Percentiles rank a stretch among this genome's conserved stretches.
Evolutionary conservation across 371 early-diverging fungal species (phyloP).

Genomic region (Blastocladiella emersonii): DNA sequence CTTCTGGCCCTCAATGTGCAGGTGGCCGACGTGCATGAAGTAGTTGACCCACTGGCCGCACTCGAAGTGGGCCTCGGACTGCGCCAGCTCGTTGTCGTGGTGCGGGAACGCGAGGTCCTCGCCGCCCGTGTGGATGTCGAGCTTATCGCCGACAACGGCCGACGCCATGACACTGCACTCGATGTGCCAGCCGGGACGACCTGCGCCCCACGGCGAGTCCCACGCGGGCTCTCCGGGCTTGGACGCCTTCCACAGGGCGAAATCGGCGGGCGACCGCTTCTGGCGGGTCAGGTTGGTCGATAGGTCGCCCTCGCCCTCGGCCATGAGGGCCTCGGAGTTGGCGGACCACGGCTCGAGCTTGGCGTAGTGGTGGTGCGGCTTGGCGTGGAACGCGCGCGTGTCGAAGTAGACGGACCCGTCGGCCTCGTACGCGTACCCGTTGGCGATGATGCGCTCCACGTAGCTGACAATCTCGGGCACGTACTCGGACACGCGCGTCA

Average conservation of each 20-base stretch:
- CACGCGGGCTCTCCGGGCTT: constrained; percentile 97
- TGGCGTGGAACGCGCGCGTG: constrained; percentile 71
- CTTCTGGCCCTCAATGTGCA: constrained; percentile 96
- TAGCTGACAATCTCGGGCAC: constrained; percentile 88
- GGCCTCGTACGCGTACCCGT: constrained; percentile 89
- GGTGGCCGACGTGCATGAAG: constrained; percentile 97
- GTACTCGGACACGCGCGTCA: constrained; percentile 97
- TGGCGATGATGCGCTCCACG: constrained; percentile 81
- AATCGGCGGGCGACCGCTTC: constrained; percentile 73
- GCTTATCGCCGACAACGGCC: constrained; percentile 71
- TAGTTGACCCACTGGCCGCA: constrained; percentile 96
- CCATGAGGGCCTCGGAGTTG: constrained; percentile 58
- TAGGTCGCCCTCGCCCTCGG: constrained; percentile 86
- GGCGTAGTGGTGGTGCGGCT: constrained; percentile 67
- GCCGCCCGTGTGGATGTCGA: constrained; percentile 99
- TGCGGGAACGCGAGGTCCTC: constrained; percentile 99
- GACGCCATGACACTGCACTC: constrained; percentile 99
- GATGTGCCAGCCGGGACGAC: constrained; percentile 99
- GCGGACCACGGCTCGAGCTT: constrained; percentile 84
- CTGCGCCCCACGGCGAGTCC: constrained; percentile 89
- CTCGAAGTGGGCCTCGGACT: constrained; percentile 87
- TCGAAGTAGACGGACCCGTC: constrained; percentile 99
- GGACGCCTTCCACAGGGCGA: constrained; percentile 97
- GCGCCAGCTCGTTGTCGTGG: constrained; percentile 99
- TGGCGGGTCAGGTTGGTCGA: constrained; percentile 45